These are phyloP conservation scores for Phaeosphaeriaceae sp. DNA, from an alignment of 2,329 filamentous ascomycete species.

Conservation along the genomic window DNA sequence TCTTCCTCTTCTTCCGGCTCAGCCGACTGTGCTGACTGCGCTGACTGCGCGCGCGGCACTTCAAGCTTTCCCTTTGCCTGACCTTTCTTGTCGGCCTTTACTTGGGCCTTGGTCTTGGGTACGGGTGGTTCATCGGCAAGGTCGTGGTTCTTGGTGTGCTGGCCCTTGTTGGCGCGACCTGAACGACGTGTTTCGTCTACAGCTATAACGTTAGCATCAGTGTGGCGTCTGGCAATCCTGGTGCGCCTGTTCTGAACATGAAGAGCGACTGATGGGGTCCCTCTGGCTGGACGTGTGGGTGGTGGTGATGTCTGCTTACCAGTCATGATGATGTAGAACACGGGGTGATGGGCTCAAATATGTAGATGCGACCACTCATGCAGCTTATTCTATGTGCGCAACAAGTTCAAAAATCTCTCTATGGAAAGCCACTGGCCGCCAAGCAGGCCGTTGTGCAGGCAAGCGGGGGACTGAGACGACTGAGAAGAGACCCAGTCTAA, in stretches of 20 bases:
- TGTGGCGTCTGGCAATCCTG: constrained; percentile 8
- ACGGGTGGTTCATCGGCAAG: constrained; percentile 49
- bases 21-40: constrained; percentile 32
- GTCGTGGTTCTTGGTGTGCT: constrained; percentile 88
- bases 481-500: no score
- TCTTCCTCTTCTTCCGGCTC: no score
- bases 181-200: constrained; percentile 88
- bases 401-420: constrained; percentile 47
- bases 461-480: no score
- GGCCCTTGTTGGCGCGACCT: constrained; percentile 93
- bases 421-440: constrained; percentile 33
- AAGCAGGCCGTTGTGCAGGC: neutral
- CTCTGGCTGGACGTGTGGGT: constrained; percentile 22
- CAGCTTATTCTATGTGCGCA: constrained; percentile 43
- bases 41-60: constrained; percentile 41
- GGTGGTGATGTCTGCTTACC: constrained; percentile 61
- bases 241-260: constrained; percentile 14
- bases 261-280: constrained; percentile 8
- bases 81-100: constrained; percentile 52
- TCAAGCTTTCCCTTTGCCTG: constrained; percentile 55
- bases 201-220: constrained; percentile 34
- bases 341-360: constrained; percentile 37
- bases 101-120: constrained; percentile 53
- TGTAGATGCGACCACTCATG: constrained; percentile 35
- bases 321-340: constrained; percentile 57